Conservation (phyloP, 2,329 filamentous ascomycete species). For the Monosporascus sp. region DNA sequence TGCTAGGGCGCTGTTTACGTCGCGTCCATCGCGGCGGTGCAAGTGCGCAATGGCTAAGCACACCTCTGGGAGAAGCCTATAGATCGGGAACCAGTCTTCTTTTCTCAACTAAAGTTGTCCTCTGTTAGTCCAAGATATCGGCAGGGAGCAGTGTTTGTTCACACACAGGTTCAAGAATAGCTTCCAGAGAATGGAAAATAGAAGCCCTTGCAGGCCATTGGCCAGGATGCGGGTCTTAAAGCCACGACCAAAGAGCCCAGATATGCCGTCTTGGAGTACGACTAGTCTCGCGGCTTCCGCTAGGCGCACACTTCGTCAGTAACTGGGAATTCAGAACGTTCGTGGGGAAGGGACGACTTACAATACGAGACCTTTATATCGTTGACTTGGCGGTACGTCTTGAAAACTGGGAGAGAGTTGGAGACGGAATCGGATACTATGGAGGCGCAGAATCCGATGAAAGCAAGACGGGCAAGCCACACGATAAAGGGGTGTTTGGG, state of each 20-base stretch:
- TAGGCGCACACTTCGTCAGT: slow-evolving; percentile 11
- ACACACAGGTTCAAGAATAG: slow-evolving; percentile 43
- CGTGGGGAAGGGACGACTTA: slow-evolving; percentile 15
- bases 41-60: background rate
- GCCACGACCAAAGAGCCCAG: slow-evolving; percentile 39
- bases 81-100: background rate
- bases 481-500: slow-evolving; percentile 32
- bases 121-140: background rate
- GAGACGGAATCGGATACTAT: slow-evolving; percentile 41
- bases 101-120: background rate
- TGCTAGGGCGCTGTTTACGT: background rate
- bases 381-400: slow-evolving; percentile 46
- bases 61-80: background rate
- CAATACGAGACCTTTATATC: slow-evolving; percentile 41
- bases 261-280: slow-evolving; percentile 35
- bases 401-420: slow-evolving; percentile 42
- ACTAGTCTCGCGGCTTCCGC: slow-evolving; percentile 38
- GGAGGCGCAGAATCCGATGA: slow-evolving; percentile 40
- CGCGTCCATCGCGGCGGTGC: background rate
- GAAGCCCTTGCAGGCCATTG: slow-evolving; percentile 41
- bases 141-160: background rate
- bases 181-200: slow-evolving; percentile 46
- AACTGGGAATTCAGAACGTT: background rate
- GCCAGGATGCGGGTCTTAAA: slow-evolving; percentile 43
- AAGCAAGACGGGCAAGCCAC: slow-evolving; percentile 39